Conservation (phyloP, 2,329 filamentous ascomycete species). For the Fusarium duplospermum region DNA sequence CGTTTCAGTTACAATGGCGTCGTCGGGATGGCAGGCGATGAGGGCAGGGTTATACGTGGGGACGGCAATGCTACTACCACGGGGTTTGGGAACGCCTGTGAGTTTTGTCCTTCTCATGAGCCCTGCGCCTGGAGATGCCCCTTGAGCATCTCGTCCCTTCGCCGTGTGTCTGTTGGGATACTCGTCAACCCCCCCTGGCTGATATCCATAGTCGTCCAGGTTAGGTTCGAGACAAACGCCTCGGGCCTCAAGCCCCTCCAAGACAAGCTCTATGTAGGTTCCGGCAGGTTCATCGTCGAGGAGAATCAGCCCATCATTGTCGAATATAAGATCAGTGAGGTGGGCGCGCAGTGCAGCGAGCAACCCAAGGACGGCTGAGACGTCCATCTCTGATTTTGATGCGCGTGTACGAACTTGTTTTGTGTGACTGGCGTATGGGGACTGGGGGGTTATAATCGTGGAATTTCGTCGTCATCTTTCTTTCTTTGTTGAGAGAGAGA, state of each 20-base stretch:
- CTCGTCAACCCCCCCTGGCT: neutral
- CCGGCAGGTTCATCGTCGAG: slow-evolving; percentile 55
- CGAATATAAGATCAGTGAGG: slow-evolving; percentile 58
- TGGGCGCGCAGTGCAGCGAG: slow-evolving; percentile 43
- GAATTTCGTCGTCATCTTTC: neutral
- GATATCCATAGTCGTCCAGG: slow-evolving; percentile 49
- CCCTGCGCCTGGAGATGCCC: neutral
- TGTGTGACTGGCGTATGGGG: neutral
- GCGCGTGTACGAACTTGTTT: neutral
- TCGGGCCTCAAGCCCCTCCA: slow-evolving; percentile 50
- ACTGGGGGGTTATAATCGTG: neutral
- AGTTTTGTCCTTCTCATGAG: slow-evolving; percentile 27
- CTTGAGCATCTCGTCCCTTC: neutral
- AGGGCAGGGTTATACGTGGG: slow-evolving; percentile 50
- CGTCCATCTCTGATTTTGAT: neutral
- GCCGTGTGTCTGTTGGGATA: neutral
- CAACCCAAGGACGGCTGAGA: slow-evolving; percentile 9
- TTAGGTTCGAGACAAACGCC: slow-evolving; percentile 53
- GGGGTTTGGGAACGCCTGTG: slow-evolving; percentile 54
- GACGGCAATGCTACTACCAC: slow-evolving; percentile 52
- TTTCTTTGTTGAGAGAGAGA: neutral
- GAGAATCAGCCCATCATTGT: slow-evolving; percentile 49
- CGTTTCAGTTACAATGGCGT: slow-evolving; percentile 54
- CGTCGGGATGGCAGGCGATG: slow-evolving; percentile 49
- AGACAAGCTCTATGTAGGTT: slow-evolving; percentile 55